Base-by-base conservation (phyloP, 257 asterid species). In the Striga asiatica region DNA sequence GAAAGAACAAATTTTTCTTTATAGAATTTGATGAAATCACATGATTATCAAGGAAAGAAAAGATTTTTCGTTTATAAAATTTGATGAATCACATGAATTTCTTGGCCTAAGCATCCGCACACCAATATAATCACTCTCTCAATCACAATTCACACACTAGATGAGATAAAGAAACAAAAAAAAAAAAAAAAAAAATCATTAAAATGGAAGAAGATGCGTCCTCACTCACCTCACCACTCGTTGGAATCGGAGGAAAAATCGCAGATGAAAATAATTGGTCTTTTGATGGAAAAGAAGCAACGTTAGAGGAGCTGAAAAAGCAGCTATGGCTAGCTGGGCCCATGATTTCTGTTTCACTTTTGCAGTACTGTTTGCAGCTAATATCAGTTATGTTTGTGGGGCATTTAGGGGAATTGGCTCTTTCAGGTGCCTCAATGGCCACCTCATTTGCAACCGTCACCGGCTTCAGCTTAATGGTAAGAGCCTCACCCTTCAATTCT, bases 241-340 rank as follows among this genome's bases (percentile, higher is more conserved):
- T 29, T 32, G 11, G 11, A 28, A 57, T 8, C 61, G 48, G 56
- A 3, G 46, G 51, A 20, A 27, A 61, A 16, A 50, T 1, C 2
- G 1, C 0, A 24, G 59, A 18, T n/a, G 54, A 54, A 59, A 39
- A 39, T 9, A 34, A 11, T 37, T 28, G 32, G 3, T 11, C 18
- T 16, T 49, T 39, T 3, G 34, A 61, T 8, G 61, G 22, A 16
- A 72, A 66, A 49, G 82, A 79, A 50, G 9, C 8, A 6, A 57
- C 76, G 3, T 43, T 69, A 4, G 92, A 71, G 67, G 96, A 87
- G 67, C 65, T 79, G 22, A 76, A 67, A 70, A 79, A 73, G 72
- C 94, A 83, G 63, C 14, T 78, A 67, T 81, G 93, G 93, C 74
- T 87, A 39, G 93, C 94, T 1, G 96, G 94, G 48, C 97, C 97